Evolutionary conservation across 2,329 filamentous ascomycete species (phyloP).

Genomic region (Tolypocladium album): DNA sequence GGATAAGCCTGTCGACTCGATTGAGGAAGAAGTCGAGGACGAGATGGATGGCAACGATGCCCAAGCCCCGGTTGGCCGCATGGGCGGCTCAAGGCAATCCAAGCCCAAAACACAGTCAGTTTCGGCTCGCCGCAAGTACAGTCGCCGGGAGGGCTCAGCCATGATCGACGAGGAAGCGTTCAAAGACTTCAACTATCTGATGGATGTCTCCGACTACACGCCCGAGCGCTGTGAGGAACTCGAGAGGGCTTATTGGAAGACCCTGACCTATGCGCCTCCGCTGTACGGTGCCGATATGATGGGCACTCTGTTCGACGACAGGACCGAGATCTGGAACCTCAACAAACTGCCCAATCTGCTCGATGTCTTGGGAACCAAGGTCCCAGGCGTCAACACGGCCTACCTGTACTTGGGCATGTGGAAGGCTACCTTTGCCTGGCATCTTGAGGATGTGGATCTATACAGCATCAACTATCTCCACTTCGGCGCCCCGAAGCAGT

Average conservation of each 20-base stretch:
- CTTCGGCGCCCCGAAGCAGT: slow-evolving; percentile 96
- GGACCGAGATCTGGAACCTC: slow-evolving; percentile 80
- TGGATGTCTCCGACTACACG: slow-evolving; percentile 81
- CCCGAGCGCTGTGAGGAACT: slow-evolving; percentile 88
- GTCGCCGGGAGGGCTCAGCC: slow-evolving; percentile 65
- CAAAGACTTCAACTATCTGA: slow-evolving; percentile 80
- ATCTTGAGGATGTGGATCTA: slow-evolving; percentile 94
- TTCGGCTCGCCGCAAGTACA: slow-evolving; percentile 79
- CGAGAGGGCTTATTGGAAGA: slow-evolving; percentile 95
- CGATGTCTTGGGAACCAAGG: slow-evolving; percentile 87
- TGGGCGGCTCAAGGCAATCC: slow-evolving; percentile 36
- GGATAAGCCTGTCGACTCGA: slow-evolving; percentile 31
- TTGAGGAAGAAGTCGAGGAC: slow-evolving; percentile 36
- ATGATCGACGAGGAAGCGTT: slow-evolving; percentile 85
- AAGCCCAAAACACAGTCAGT: slow-evolving; percentile 62
- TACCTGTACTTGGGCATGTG: slow-evolving; percentile 99
- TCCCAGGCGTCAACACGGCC: slow-evolving; percentile 94
- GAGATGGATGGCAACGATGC: slow-evolving; percentile 36
- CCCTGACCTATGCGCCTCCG: slow-evolving; percentile 84
- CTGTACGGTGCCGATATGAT: slow-evolving; percentile 96
- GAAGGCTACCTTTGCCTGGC: slow-evolving; percentile 99
- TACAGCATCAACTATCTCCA: slow-evolving; percentile 99
- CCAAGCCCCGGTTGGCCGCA: slow-evolving; percentile 27
- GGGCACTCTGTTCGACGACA: slow-evolving; percentile 85
- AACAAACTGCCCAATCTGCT: slow-evolving; percentile 89